These are phyloP conservation scores for Pseudoscleropodium purum DNA, from an alignment of 225 moss, liverwort and hornwort genomes.

Conservation along the genomic window DNA sequence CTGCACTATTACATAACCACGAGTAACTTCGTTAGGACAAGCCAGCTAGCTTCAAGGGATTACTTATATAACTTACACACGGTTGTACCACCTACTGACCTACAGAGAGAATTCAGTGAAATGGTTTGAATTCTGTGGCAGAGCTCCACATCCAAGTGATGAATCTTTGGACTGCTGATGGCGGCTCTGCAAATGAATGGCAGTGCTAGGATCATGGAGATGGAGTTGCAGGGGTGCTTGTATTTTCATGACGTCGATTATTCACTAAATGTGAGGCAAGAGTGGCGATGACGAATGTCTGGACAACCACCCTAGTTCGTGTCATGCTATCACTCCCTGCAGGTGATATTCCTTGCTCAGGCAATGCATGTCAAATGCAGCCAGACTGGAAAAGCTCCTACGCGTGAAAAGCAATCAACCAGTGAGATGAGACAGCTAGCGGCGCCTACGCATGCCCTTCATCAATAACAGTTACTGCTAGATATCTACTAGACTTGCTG, in stretches of 20 bases:
- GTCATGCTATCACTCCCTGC: background rate
- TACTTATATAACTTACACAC: too few relatives aligned
- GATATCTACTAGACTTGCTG: background rate
- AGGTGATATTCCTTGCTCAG: background rate
- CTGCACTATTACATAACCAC: background rate
- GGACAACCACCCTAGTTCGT: background rate
- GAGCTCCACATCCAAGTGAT: background rate
- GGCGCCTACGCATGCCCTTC: background rate
- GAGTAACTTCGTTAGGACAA: background rate
- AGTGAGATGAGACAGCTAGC: background rate
- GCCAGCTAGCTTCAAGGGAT: background rate
- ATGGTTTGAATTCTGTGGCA: background rate
- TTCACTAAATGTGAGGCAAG: background rate
- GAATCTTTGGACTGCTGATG: background rate
- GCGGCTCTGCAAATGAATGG: background rate
- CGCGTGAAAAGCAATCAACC: constrained; percentile 14
- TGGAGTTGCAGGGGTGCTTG: background rate
- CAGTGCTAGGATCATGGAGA: background rate
- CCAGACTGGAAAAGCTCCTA: background rate
- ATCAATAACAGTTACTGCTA: background rate
- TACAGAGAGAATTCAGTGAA: background rate
- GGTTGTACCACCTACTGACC: background rate
- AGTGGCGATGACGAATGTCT: background rate
- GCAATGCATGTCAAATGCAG: background rate
- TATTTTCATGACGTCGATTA: background rate